Conservation (phyloP, 169 alveolate species). For the Babesia ovis region DNA sequence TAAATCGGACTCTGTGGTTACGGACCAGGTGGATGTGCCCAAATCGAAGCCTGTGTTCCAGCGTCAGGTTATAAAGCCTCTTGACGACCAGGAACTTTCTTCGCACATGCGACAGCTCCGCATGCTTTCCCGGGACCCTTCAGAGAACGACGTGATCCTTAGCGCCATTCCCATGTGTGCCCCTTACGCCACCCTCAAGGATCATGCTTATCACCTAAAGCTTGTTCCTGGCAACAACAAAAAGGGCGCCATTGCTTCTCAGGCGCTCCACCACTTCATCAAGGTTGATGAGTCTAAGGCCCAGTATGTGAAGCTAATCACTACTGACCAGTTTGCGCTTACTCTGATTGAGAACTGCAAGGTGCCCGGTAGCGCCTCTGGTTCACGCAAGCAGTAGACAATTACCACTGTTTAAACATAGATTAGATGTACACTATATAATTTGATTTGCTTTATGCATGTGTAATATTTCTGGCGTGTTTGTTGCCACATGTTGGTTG, state of each 20-base stretch:
- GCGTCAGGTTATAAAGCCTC: constrained; percentile 34
- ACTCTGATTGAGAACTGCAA: constrained; percentile 68
- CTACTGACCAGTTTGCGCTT: constrained; percentile 62
- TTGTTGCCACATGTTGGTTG: too few species aligned
- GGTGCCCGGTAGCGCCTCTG: constrained; percentile 44
- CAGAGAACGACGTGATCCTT: constrained; percentile 42
- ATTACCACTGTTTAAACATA: too few species aligned
- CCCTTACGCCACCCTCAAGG: constrained; percentile 55
- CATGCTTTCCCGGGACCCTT: constrained; percentile 31
- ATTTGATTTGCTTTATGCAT: too few species aligned
- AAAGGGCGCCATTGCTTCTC: constrained; percentile 76
- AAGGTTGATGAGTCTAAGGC: constrained; percentile 53
- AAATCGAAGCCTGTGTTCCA: constrained; percentile 6
- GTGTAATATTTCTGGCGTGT: too few species aligned
- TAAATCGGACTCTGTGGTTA: background rate
- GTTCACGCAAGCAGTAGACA: too few species aligned
- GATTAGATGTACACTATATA: too few species aligned
- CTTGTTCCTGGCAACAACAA: constrained; percentile 76
- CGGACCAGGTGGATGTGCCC: constrained; percentile 1
- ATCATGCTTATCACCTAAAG: constrained; percentile 43
- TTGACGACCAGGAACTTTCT: constrained; percentile 51
- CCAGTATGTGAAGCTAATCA: constrained; percentile 49
- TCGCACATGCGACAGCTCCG: constrained; percentile 60
- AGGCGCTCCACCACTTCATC: constrained; percentile 55
- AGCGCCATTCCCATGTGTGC: constrained; percentile 69